These are phyloP conservation scores for Plasmodium blacklocki DNA, from an alignment of 169 alveolate genomes.

Conservation along the genomic window DNA sequence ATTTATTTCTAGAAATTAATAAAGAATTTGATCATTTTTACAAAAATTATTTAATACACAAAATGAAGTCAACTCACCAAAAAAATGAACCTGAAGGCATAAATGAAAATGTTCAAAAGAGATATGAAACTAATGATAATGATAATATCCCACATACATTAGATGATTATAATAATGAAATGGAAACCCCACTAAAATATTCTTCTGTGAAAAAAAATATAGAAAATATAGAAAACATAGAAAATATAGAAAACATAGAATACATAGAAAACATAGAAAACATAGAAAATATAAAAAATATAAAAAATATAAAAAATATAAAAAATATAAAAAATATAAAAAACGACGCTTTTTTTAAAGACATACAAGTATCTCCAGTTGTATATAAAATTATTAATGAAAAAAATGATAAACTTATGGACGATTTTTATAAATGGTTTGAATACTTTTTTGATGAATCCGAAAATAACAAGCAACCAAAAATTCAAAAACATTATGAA, in stretches of 20 bases:
- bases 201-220: not conserved
- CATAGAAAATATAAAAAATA: not conserved
- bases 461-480: no score
- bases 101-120: not conserved
- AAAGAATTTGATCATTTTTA: constrained; percentile 31
- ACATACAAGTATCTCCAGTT: constrained; percentile 60
- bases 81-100: not conserved
- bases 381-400: constrained; percentile 60
- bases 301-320: not conserved
- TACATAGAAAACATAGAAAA: not conserved
- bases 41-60: constrained; percentile 21
- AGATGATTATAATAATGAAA: not conserved
- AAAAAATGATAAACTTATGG: constrained; percentile 13
- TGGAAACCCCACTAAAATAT: not conserved
- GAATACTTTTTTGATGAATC: constrained; percentile 44
- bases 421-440: constrained; percentile 68
- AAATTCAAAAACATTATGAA: no score
- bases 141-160: no score
- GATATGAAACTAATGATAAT: not conserved
- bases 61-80: not conserved
- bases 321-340: not conserved
- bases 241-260: not conserved
- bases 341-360: constrained; percentile 9
- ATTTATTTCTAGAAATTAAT: constrained; percentile 31
- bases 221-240: not conserved